A percentile compares a stretch with the other conserved stretches of the same genome.
phyloP scores from a whole-genome alignment of 306 rosid species.

The Lathyrus tuberosus region DNA sequence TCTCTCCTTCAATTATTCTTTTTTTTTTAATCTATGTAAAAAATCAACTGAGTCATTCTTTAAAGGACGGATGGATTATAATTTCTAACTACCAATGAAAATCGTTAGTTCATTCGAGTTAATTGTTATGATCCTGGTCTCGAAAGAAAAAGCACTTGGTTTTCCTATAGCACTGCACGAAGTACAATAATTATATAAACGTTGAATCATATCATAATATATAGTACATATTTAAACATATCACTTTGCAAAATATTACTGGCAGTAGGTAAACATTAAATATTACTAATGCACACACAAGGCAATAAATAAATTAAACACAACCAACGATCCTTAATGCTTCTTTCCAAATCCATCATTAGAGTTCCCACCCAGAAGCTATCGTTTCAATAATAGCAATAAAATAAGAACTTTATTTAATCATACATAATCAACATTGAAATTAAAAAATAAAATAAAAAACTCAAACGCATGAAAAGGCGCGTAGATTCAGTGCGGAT shows the following conservation, averaged over 20 bases:
- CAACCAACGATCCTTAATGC: neutral
- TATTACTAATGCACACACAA: neutral
- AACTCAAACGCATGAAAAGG: neutral
- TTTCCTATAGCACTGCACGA: no score
- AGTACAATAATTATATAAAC: no score
- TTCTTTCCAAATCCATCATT: neutral
- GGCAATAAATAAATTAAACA: neutral
- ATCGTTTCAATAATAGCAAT: neutral
- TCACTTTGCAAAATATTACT: neutral
- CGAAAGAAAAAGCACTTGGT: no score
- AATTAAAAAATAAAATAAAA: neutral
- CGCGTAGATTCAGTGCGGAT: neutral
- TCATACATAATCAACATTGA: neutral
- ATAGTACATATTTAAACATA: neutral
- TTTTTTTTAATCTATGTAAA: no score
- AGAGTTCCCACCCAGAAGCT: neutral
- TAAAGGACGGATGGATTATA: no score
- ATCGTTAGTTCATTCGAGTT: no score
- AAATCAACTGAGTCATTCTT: no score
- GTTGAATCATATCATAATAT: no score
- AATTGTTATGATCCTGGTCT: no score
- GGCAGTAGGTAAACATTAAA: neutral
- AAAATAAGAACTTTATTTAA: neutral
- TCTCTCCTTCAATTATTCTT: no score
- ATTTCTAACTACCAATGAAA: no score